A percentile compares a stretch with the other conserved stretches of the same genome.
phyloP scores from a whole-genome alignment of 202 grass and related monocot genomes.

The Setaria italica region DNA sequence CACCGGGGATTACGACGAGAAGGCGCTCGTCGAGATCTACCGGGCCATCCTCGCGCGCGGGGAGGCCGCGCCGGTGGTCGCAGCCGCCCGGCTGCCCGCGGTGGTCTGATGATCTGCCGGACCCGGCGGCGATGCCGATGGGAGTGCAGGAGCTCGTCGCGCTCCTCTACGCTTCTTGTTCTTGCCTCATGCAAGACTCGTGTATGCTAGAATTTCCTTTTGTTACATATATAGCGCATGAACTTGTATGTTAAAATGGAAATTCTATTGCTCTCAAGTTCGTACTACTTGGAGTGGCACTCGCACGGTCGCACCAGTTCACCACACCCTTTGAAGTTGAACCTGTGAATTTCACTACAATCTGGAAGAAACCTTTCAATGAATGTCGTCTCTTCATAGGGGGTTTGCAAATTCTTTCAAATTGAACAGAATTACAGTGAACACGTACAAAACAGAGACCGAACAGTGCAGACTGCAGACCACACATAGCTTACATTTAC shows the following conservation, averaged over 20 bases:
- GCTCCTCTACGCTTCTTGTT: not conserved
- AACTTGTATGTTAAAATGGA: not conserved
- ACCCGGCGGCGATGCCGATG: not conserved
- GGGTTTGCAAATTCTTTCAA: not conserved
- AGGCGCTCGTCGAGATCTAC: conserved; percentile 88
- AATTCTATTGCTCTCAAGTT: not conserved
- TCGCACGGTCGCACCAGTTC: not conserved
- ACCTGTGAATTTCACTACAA: not conserved
- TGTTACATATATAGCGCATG: not conserved
- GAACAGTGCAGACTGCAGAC: too few relatives aligned
- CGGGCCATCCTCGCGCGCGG: conserved; percentile 59
- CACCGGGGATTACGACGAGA: conserved; percentile 80
- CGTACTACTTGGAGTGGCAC: not conserved
- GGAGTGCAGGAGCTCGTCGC: not conserved
- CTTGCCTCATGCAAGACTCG: conserved; percentile 42
- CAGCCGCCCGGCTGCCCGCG: conserved; percentile 19
- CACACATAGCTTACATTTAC: too few relatives aligned
- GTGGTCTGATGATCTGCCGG: not conserved
- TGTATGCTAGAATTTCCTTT: conserved; percentile 20
- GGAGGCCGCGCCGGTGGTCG: conserved; percentile 32
- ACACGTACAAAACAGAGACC: too few relatives aligned
- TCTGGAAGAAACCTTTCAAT: not conserved
- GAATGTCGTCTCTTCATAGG: not conserved
- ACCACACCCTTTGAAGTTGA: not conserved
- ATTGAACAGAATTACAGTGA: not conserved